phyloP scores from a whole-genome alignment of 495 filamentous ascomycete genomes.

The Penicillium coffeae region DNA sequence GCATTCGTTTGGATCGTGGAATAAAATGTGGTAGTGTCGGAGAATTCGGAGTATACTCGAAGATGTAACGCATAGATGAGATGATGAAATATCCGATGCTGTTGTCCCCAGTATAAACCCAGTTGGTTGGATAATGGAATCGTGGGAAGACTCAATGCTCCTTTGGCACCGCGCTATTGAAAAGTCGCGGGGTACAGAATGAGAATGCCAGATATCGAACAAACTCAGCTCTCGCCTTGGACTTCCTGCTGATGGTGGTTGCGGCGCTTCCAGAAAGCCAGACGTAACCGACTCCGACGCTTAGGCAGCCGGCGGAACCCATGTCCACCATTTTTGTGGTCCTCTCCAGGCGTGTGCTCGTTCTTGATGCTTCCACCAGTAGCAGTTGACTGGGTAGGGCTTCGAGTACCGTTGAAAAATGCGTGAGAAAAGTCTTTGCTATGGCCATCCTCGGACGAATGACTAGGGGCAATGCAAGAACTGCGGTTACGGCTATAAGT shows the following conservation, averaged over 20 bases:
- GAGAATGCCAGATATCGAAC: neutral
- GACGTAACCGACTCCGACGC: constrained; percentile 39
- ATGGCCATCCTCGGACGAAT: constrained; percentile 20
- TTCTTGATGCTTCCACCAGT: constrained; percentile 30
- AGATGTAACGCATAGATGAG: constrained; percentile 12
- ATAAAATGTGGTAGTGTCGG: neutral
- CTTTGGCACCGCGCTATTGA: neutral
- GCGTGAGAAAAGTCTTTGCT: constrained; percentile 24
- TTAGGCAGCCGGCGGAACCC: constrained; percentile 30
- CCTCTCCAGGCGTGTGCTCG: constrained; percentile 18
- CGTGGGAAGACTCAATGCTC: neutral
- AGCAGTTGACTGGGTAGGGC: constrained; percentile 28
- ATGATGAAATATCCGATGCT: too few relatives aligned
- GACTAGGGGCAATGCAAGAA: constrained; percentile 5
- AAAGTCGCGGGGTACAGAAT: neutral
- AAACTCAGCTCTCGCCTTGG: constrained; percentile 36
- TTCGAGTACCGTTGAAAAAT: constrained; percentile 23
- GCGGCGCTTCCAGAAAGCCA: constrained; percentile 46
- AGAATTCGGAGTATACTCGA: neutral
- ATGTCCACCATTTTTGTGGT: constrained; percentile 16
- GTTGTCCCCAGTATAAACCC: too few relatives aligned
- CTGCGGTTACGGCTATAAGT: constrained; percentile 17
- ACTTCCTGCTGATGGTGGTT: constrained; percentile 36
- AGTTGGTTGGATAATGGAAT: neutral
- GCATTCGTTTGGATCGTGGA: constrained; percentile 6